Conservation (phyloP, 345 rosid species). For the Euphorbia peplus region DNA sequence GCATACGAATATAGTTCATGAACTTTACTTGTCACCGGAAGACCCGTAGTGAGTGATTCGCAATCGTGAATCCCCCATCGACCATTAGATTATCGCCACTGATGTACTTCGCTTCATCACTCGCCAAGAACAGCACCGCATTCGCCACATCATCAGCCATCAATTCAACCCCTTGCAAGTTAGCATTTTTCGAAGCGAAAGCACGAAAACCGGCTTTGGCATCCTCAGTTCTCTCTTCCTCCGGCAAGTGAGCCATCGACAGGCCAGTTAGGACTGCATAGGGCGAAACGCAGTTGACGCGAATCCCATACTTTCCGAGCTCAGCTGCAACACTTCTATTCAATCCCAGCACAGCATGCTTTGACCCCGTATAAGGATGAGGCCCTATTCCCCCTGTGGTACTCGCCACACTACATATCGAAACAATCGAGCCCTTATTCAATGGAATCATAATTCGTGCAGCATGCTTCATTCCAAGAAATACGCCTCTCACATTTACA, state of each 20-base stretch:
- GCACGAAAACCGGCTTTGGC: slow-evolving; percentile 46
- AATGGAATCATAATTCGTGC: slow-evolving; percentile 74
- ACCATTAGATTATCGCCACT: slow-evolving; percentile 85
- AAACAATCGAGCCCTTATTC: slow-evolving; percentile 58
- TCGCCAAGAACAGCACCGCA: slow-evolving; percentile 74
- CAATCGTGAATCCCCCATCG: slow-evolving; percentile 78
- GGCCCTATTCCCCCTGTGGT: slow-evolving; percentile 71
- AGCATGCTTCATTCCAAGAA: slow-evolving; percentile 87
- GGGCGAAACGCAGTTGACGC: slow-evolving; percentile 92
- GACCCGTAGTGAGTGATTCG: slow-evolving; percentile 58
- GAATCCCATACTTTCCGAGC: slow-evolving; percentile 84
- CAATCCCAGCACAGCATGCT: slow-evolving; percentile 82
- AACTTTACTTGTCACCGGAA: slow-evolving; percentile 46
- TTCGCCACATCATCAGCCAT: slow-evolving; percentile 71
- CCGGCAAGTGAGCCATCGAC: slow-evolving; percentile 68
- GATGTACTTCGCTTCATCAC: slow-evolving; percentile 78
- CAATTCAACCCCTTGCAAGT: slow-evolving; percentile 76
- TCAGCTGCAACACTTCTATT: slow-evolving; percentile 82
- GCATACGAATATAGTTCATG: background rate
- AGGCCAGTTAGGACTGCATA: slow-evolving; percentile 62
- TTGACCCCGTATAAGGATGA: slow-evolving; percentile 75
- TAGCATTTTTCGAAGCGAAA: slow-evolving; percentile 52
- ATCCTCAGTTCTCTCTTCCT: slow-evolving; percentile 71
- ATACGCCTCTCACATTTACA: slow-evolving; percentile 77
- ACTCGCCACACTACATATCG: slow-evolving; percentile 56